Evolutionary conservation across 257 asterid species (phyloP), one percentile per base, ranked within the genome.

Genomic region (Thymus quinquecostatus): DNA sequence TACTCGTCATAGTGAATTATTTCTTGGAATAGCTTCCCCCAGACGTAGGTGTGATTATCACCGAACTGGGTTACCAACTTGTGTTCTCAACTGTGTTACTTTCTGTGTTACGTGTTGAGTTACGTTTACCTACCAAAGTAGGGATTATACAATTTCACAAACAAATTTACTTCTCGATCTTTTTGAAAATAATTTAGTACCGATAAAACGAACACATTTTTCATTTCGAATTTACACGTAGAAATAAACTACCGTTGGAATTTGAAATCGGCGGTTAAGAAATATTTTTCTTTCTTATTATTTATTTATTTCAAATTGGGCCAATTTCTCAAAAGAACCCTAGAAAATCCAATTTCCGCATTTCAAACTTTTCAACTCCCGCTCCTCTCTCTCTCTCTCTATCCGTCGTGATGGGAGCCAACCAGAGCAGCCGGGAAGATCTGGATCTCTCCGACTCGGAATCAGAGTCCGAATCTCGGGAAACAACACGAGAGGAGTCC

Each of bases 371-470:
- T 67, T 69, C 55, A 65, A 74, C 54, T 87, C 87, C 83, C 92
- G 92, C 94, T 86, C 86, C 75, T 51, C 45, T 49, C 74, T 55
- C 49, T 45, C 70, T 64, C 61, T 6, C 74, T 1, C 58, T 12
- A 27, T 72, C 80, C 74, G 76, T 67, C 72, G 74, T 40, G 49
- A 92, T 92, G 98, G 98, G 98, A 6, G 95, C 95, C 60, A 81
- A 88, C 68, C 93, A 86, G 21, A 21, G 21, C 80, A 92, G 97
- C 79, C 90, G 88, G 3, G 88, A 79, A 71, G 90, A 88, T 79
- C 81, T 84, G 47, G 92, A 88, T 60, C 89, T 87, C 74, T 87
- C 95, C 11, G 96, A 86, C 60, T 76, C 91, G 4, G 97, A 92
- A 9, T 85, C 96, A 40, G 98, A 92, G 0, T 41, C 88, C 13